Percentiles rank a stretch among this genome's conserved stretches.
These are phyloP conservation scores for Mariannaea sp. DNA, from an alignment of 2,329 filamentous ascomycete species.

Conservation along the genomic window DNA sequence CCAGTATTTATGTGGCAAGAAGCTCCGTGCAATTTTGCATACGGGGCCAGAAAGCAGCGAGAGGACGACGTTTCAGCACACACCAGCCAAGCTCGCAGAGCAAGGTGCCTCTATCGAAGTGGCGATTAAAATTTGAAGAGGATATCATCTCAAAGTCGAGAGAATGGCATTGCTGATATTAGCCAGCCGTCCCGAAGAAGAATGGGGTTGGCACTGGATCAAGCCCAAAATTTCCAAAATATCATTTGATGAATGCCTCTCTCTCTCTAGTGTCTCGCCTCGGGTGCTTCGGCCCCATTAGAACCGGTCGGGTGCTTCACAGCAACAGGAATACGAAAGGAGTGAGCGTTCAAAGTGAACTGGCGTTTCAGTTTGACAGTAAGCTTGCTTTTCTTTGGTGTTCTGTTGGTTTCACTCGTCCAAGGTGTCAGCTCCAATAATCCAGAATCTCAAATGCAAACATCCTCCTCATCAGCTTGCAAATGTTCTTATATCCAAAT, in stretches of 20 bases:
- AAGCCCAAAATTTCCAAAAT: background rate
- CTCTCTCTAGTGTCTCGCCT: too few relatives aligned
- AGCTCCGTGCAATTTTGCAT: constrained; percentile 56
- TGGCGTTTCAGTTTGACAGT: background rate
- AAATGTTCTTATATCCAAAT: background rate
- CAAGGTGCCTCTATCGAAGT: constrained; percentile 48
- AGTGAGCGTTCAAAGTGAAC: too few relatives aligned
- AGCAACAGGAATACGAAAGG: too few relatives aligned
- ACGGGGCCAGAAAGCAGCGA: too few relatives aligned
- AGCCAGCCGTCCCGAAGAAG: constrained; percentile 51
- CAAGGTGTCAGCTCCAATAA: background rate
- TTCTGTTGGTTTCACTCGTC: constrained; percentile 3
- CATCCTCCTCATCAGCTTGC: constrained; percentile 1
- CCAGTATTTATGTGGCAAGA: constrained; percentile 42
- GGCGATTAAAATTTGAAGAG: constrained; percentile 53
- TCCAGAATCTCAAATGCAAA: background rate
- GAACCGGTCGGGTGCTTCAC: background rate
- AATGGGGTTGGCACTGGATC: constrained; percentile 46
- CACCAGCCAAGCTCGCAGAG: constrained; percentile 46
- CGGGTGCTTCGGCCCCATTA: background rate
- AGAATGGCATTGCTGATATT: constrained; percentile 54
- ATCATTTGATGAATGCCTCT: background rate
- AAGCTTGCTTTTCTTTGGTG: too few relatives aligned
- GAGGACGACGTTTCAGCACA: constrained; percentile 54
- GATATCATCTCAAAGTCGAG: constrained; percentile 57